Evolutionary conservation across 208 protist genomes (phyloP), one percentile per base, ranked within the genome.

Genomic region (Zelonia costaricensis): DNA sequence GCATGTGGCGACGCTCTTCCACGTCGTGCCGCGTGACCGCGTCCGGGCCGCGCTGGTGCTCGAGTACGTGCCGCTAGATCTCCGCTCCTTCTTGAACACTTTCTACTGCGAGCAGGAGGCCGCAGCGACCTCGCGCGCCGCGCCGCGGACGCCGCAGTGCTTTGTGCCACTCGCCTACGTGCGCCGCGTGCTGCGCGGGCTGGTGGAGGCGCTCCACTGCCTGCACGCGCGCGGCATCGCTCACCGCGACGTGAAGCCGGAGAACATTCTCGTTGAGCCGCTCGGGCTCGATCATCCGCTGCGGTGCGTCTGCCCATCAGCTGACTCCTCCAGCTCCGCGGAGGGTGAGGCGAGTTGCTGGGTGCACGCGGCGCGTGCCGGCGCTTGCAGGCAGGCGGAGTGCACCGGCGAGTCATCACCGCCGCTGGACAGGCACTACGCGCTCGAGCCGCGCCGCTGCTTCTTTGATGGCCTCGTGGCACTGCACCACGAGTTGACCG

Each of bases 221-320:
- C 64, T 94, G 22, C 88, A 94, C 62, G 51, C 62, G 8, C 60
- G 69, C 20, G 76, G 82, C 52, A 67, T 94, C 36, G 80, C 76
- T 0, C 88, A 94, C 45, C 74, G 84, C 27, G 88, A 72, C 25
- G 57, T 72, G 23, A 72, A 72, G n/a, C 65, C 65, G 5, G 65
- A 72, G 33, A 72, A 94, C 66, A 69, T 94, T 39, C 68, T 94
- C 13, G 45, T 94, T 5, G 78, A 86, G 42, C 73, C 73, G 40
- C 56, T 79, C 0, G 73, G 73, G 1, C 62, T 74, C 23, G 60
- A 46, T 3, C 48, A 51, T 38, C 73, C 73, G 3, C 66, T 79
- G 7, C 73, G 73, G 5, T 67, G 60, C 27, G 52, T 62, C 23
- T 74, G 68, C 28, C 68, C 68, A n/a, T 45, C 58, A 46, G 9